These are phyloP conservation scores for Solanum clarkiae DNA, from an alignment of 257 asterid species.

Conservation along the genomic window DNA sequence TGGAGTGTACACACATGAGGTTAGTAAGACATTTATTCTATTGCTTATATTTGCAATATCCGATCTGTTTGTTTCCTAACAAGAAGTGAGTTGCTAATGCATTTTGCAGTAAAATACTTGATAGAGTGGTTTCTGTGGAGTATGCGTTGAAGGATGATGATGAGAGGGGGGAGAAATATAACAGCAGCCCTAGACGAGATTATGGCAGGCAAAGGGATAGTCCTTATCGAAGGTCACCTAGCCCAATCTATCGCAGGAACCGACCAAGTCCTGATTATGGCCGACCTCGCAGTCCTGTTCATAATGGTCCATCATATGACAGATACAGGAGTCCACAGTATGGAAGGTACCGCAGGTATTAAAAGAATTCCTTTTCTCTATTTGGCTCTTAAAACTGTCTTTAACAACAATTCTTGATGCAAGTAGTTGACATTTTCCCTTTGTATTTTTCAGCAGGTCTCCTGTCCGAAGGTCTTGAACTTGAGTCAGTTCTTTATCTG, in stretches of 20 bases:
- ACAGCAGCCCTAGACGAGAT: slow-evolving; percentile 60
- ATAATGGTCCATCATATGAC: slow-evolving; percentile 36
- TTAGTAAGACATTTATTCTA: not conserved
- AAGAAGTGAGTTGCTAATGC: not conserved
- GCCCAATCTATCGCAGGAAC: slow-evolving; percentile 44
- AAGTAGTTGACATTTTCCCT: not conserved
- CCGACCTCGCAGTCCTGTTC: slow-evolving; percentile 12
- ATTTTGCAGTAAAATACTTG: slow-evolving; percentile 61
- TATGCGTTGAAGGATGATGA: slow-evolving; percentile 85
- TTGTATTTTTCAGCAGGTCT: slow-evolving; percentile 36
- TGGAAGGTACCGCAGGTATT: slow-evolving; percentile 56
- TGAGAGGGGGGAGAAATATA: slow-evolving; percentile 48
- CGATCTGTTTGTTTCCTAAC: not conserved
- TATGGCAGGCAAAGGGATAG: slow-evolving; percentile 44
- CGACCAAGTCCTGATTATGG: slow-evolving; percentile 79
- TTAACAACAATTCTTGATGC: not conserved
- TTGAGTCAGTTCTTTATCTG: not conserved
- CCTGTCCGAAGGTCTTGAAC: slow-evolving; percentile 42
- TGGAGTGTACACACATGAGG: slow-evolving; percentile 96
- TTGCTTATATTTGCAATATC: not conserved
- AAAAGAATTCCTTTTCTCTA: not conserved
- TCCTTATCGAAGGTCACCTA: slow-evolving; percentile 55
- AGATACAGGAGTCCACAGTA: slow-evolving; percentile 55
- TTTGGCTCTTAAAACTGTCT: not conserved
- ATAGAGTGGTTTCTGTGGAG: slow-evolving; percentile 88